Percentiles rank a stretch among this genome's conserved stretches.
Evolutionary conservation across 805 yeast species (phyloP).

Genomic region (Saccharomycopsis sp.): DNA sequence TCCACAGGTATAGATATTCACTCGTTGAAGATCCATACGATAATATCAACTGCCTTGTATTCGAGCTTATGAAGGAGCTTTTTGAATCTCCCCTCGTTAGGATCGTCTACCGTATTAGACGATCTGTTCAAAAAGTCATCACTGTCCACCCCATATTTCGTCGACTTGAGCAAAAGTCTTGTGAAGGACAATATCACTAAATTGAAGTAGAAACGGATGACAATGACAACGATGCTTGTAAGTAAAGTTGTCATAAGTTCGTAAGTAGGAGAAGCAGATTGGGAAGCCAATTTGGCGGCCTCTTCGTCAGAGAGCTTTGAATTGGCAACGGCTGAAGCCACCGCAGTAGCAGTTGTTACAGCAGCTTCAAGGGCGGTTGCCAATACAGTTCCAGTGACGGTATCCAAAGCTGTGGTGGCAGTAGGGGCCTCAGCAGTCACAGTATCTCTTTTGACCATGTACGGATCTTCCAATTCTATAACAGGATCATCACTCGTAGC

Average conservation of each 20-base stretch:
- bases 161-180: conserved; percentile 44
- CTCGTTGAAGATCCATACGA: conserved; percentile 15
- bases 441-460: not conserved
- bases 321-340: conserved; percentile 9
- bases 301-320: conserved; percentile 4
- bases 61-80: conserved; percentile 12
- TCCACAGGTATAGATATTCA: not conserved
- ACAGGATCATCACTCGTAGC: conserved; percentile 26
- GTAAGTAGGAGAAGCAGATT: conserved; percentile 55
- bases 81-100: conserved; percentile 1
- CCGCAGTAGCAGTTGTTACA: not conserved
- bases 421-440: not conserved
- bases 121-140: conserved; percentile 13
- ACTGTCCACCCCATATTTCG: conserved; percentile 35
- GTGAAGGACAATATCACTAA: conserved; percentile 53
- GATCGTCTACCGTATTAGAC: not conserved
- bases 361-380: not conserved
- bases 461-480: conserved; percentile 25
- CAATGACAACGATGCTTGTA: conserved; percentile 41
- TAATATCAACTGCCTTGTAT: conserved; percentile 9
- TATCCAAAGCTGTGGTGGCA: not conserved
- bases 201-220: conserved; percentile 52
- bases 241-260: conserved; percentile 53
- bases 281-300: conserved; percentile 32
- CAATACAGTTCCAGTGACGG: not conserved